Base-by-base conservation (phyloP, 331 rosid species). In the Prunus yedoensis region DNA sequence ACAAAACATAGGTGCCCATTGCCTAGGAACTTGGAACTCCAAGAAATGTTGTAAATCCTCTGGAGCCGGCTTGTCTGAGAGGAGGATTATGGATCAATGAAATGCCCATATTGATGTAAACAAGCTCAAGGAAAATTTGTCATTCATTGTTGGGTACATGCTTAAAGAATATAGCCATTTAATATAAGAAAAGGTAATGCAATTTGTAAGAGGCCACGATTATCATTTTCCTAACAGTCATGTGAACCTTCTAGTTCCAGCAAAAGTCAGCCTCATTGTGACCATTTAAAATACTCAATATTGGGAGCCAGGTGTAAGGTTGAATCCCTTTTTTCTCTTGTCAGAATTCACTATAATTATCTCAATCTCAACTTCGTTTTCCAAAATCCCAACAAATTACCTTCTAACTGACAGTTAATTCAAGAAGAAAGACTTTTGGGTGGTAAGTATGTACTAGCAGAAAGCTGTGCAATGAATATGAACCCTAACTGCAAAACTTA, bases 21-120 rank as follows among this genome's bases (percentile, higher is more conserved):
- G 99, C 85, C 91, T 86, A 28, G 99, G 97, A 88, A 94, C 89
- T 90, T 94, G 99, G 79, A 91, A 94, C 91, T 94, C 99, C 87
- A 94, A 86, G 85, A 94, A 94, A 76, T 85, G 87, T 53, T 85
- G 97, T 45, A 94, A 86, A 85, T 94, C 99, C 30, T 85, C 92
- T 0, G 79, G 83, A 85, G 93, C 53, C 41, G 99, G 99, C 86
- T 94, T 94, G 83, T 94, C 99, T 94, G 88, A 65, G 71, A 64
- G n/a, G 43, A 78, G 61, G 70, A 71, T 20, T 23, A 49, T n/a
- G 46, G 21, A 74, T 51, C 47, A 74, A 59, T 38, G 38, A 74
- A 68, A 54, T 35, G 8, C 10, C 25, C 59, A n/a, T 32, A 25
- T 38, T 3, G 51, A 49, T 61, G 53, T 59, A 54, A 45, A 66